Base-by-base conservation (phyloP, 805 yeast species). In the Starmera quercuum region DNA sequence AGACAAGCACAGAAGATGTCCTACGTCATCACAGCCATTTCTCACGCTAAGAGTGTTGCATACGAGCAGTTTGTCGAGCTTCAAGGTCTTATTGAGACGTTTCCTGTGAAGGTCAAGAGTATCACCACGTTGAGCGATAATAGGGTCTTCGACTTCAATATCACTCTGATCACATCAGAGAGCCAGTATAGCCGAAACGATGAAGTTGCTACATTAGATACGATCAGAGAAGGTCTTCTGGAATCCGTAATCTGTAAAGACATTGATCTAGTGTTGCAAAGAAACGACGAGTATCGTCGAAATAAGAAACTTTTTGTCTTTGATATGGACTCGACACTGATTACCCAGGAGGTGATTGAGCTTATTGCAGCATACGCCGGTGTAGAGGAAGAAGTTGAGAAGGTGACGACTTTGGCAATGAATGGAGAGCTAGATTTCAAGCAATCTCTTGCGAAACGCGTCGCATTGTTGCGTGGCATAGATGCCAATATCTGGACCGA, bases 301-400 rank as follows among this genome's bases (percentile, higher is more conserved):
- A 17, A 37, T 19, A 54, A 55, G 51, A 71, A 75, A 48, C 64
- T 92, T 32, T 78, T 84, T 40, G 84, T 94, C 9, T 92, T 92
- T 53, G 99, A 92, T 51, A 92, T 92, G 98, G 99, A 92, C 63
- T 87, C 97, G 0, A 92, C 99, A 0, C 64, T 92, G 52, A 92
- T 92, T 44, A 79, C 83, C 55, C 97, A 92, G 59, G 99, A 92
- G 60, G 97, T 92, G 26, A 92, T 92, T 46, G 99, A 92, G 53
- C 59, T 92, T 52, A 90, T 92, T 44, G 98, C 98, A 3, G 86
- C 86, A 0, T 81, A 84, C 48, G 97, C 96, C n/a, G 70, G 73
- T 44, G 95, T 92, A 22, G 96, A 92, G 51, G 76, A 70, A 6
- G 67, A 85, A 54, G 98, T 92, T 6, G 83, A 90, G 5, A 82